These are phyloP conservation scores for Orbilia blumenaviensis DNA, from an alignment of 2,329 filamentous ascomycete genomes.

Conservation along the genomic window DNA sequence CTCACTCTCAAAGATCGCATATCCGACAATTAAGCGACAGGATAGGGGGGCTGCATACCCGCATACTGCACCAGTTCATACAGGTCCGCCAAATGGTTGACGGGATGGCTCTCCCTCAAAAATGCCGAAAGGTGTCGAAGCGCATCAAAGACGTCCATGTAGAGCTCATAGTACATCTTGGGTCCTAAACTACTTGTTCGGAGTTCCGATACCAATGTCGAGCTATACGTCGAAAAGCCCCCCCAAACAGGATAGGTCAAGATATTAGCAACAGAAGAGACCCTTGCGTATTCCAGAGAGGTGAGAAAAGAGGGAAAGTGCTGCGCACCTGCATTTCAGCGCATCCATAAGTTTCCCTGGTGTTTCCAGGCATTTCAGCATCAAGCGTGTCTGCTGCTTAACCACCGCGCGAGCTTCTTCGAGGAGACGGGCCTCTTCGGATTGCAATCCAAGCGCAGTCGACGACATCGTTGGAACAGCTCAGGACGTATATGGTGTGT, in stretches of 20 bases:
- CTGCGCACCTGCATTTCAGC: constrained; percentile 93
- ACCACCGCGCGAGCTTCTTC: constrained; percentile 97
- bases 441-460: constrained; percentile 52
- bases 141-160: constrained; percentile 99
- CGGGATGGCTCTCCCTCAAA: constrained; percentile 94
- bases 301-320: not conserved
- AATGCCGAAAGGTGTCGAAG: constrained; percentile 95
- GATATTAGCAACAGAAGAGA: not conserved
- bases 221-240: constrained; percentile 69
- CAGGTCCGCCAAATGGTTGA: constrained; percentile 96
- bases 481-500: not conserved
- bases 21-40: not conserved
- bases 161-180: constrained; percentile 99
- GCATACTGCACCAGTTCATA: constrained; percentile 63
- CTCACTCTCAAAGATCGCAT: not conserved
- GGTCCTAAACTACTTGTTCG: constrained; percentile 96
- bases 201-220: constrained; percentile 96
- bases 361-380: constrained; percentile 97
- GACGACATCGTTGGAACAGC: constrained; percentile 28
- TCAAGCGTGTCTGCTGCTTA: constrained; percentile 93
- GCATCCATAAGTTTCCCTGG: constrained; percentile 99
- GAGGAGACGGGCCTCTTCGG: constrained; percentile 76
- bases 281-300: not conserved
- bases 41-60: constrained; percentile 49
- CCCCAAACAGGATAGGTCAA: not conserved